Evolutionary conservation across 352 stramenopile species (phyloP), one percentile per base, ranked within the genome.

Genomic region (Pythium brachiatum): DNA sequence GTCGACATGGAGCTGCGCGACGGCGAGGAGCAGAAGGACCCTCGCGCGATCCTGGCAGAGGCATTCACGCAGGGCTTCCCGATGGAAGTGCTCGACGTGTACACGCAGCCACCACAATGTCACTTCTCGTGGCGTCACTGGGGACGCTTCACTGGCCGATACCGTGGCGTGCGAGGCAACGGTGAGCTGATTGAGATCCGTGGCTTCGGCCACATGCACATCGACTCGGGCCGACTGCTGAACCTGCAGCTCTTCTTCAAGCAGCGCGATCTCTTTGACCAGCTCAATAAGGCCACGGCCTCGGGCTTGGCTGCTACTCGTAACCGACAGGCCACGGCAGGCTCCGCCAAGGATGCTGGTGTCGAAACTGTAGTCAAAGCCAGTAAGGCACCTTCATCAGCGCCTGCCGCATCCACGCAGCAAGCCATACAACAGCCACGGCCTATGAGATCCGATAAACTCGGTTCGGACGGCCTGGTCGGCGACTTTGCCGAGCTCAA

Each of bases 51-150:
- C 23, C 62, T 94, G 0, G 63, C 76, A 13, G 78, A 91, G 60
- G 85, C 80, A 0, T 86, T 94, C 51, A 70, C 81, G 12, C 75
- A 90, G 8, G 83, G 85, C 13, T 94, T 92, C 47, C 85, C 85
- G 15, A 84, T 94, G 73, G 85, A 92, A 53, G 79, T 94, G 13
- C 68, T 92, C 12, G 69, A 90, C 21, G 85, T 92, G 48, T 94
- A 82, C 57, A 92, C 85, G 26, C 81, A 89, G 58, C 81, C 79
- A 26, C 85, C 85, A 25, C 70, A 79, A 38, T 90, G 84, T 60
- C 84, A 91, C 60, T 94, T 94, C 46, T 75, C 79, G 34, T 94
- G 85, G 85, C 73, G 83, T 13, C 85, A 94, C 62, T 94, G 85
- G 85, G 85, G 81, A 0, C 70, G 74, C 9, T 94, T 92, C 62